Base-by-base conservation (phyloP, 176 grass and related monocot genomes). In the Eleusine coracana region DNA sequence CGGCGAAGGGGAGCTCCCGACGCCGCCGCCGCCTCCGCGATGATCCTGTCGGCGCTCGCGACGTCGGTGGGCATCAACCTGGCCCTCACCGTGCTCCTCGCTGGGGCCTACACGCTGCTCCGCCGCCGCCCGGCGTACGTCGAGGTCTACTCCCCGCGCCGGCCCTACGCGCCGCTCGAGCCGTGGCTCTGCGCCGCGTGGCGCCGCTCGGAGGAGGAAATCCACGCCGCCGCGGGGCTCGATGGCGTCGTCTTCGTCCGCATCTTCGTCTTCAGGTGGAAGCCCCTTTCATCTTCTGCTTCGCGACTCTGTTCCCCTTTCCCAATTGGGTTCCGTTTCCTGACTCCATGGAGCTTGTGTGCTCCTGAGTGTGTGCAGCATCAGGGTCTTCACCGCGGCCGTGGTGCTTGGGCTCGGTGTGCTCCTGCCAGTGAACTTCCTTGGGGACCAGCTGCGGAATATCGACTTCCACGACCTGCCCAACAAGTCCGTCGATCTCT, bases 11-110 rank as follows among this genome's bases (percentile, higher is more conserved):
- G 10, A n/a, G 55, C 51, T 7, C 3, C 50, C 25, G 25, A 25
- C 25, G 25, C 25, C 25, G 31, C 31, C 15, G 14, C 4, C 11
- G 29, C 14, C 38, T 81, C 20, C 61, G 78, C 34, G 48, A 95
- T 92, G 93, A 93, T 98, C 86, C 77, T 98, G 76, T 98, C 96
- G 40, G 96, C 96, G 88, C 85, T 96, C 40, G 72, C 88, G 46
- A 98, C 96, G 84, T 82, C 96, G 55, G 93, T 98, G 81, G 96
- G 93, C 66, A 64, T 98, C 78, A 98, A 98, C 85, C 82, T 98
- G 45, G 89, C 83, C 73, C 79, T 96, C 46, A 90, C 87, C 68
- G 42, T 93, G 66, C 85, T 98, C 42, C 90, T 95, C 64, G 90
- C 80, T 23, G 74, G 80, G 44, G 84, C 81, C 55, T 98, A 93